Conservation (phyloP, 177 flowering plant genomes). For the Vitis hybrid region DNA sequence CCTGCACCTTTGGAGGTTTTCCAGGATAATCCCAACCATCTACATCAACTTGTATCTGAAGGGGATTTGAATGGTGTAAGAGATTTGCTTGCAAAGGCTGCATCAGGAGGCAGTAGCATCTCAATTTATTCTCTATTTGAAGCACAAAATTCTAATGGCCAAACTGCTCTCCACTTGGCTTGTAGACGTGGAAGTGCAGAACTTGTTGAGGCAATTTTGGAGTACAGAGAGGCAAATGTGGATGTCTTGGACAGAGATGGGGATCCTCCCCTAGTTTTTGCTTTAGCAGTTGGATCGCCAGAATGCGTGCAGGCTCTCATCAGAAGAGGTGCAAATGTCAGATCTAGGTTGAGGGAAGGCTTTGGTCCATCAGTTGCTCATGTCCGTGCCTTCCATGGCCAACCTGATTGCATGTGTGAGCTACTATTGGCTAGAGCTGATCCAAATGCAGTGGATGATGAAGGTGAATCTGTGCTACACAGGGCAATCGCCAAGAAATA, state of each 20-base stretch:
- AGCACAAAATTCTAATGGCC: conserved; percentile 93
- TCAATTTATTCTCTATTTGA: conserved; percentile 62
- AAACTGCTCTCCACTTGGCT: conserved; percentile 95
- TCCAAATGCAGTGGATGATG: conserved; percentile 97
- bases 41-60: conserved; percentile 77
- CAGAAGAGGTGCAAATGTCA: conserved; percentile 70
- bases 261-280: conserved; percentile 98
- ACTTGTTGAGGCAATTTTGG: conserved; percentile 81
- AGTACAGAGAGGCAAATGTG: conserved; percentile 70
- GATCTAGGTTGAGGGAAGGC: conserved; percentile 81
- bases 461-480: conserved; percentile 95
- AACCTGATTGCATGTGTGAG: conserved; percentile 99
- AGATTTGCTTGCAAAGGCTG: conserved; percentile 71
- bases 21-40: conserved; percentile 47
- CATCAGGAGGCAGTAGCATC: conserved; percentile 42
- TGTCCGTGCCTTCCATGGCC: conserved; percentile 99
- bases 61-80: conserved; percentile 82
- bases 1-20: conserved; percentile 46
- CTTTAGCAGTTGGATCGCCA: conserved; percentile 96
- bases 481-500: conserved; percentile 89
- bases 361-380: conserved; percentile 96
- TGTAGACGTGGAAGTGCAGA: conserved; percentile 87
- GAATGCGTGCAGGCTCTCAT: conserved; percentile 88
- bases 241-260: conserved; percentile 93
- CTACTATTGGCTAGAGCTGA: conserved; percentile 91